Percentiles rank a stretch among this genome's conserved stretches.
phyloP scores from a whole-genome alignment of 441 rosid species.

The Hura crepitans region DNA sequence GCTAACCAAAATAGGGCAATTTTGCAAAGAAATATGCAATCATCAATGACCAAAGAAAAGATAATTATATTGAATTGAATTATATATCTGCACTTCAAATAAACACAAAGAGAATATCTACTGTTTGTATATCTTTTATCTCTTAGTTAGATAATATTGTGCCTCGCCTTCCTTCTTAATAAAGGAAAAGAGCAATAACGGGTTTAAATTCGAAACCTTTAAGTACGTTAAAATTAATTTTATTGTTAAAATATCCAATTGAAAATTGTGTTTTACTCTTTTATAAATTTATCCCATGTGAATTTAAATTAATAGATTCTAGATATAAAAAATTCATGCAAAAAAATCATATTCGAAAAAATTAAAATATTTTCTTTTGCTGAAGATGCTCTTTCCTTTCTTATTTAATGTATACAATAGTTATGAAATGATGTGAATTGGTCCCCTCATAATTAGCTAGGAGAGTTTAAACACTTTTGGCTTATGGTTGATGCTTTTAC shows the following conservation, averaged over 20 bases:
- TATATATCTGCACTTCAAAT: constrained; percentile 29
- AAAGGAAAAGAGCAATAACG: not conserved
- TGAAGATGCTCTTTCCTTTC: constrained; percentile 22
- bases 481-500: constrained; percentile 25
- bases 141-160: too few species aligned
- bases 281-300: too few species aligned
- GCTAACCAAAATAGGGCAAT: constrained; percentile 32
- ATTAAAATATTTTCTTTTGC: not conserved
- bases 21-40: constrained; percentile 29
- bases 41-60: constrained; percentile 27
- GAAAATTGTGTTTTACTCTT: too few species aligned
- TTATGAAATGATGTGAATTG: constrained; percentile 33
- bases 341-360: not conserved
- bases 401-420: constrained; percentile 17
- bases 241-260: too few species aligned
- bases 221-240: not conserved
- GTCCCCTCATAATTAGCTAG: constrained; percentile 31
- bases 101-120: not conserved
- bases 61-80: constrained; percentile 30
- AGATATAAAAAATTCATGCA: too few species aligned
- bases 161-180: too few species aligned
- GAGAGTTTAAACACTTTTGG: constrained; percentile 15
- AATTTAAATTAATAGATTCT: too few species aligned
- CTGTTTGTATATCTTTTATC: too few species aligned
- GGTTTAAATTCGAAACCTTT: not conserved